phyloP scores from a whole-genome alignment of 805 yeast species.

The Nematodospora valgi region DNA sequence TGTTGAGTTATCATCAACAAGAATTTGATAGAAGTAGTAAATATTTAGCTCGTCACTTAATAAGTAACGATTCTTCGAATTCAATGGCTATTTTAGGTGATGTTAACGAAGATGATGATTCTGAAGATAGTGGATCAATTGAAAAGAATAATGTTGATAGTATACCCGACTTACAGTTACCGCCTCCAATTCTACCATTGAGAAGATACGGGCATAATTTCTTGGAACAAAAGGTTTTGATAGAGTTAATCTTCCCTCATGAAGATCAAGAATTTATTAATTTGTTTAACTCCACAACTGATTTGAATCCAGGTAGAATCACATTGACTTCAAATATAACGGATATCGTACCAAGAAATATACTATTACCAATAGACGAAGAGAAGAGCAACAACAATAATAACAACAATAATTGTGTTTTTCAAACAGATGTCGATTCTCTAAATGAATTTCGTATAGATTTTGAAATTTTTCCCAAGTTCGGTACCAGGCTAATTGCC shows the following conservation, averaged over 20 bases:
- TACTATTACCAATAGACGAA: slow-evolving; percentile 73
- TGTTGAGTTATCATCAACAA: slow-evolving; percentile 40
- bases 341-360: slow-evolving; percentile 84
- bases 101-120: slow-evolving; percentile 6
- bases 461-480: slow-evolving; percentile 89
- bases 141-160: slow-evolving; percentile 50
- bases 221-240: slow-evolving; percentile 81
- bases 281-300: slow-evolving; percentile 40
- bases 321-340: slow-evolving; percentile 73
- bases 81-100: slow-evolving; percentile 27
- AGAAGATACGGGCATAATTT: slow-evolving; percentile 95
- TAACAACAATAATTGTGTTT: slow-evolving; percentile 56
- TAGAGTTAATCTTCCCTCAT: slow-evolving; percentile 68
- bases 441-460: slow-evolving; percentile 63
- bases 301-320: slow-evolving; percentile 69
- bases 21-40: slow-evolving; percentile 2
- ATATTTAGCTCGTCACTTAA: too few species aligned
- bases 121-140: slow-evolving; percentile 34
- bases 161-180: slow-evolving; percentile 87
- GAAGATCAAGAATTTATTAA: slow-evolving; percentile 41
- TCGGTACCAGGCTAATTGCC: slow-evolving; percentile 89
- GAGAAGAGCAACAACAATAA: slow-evolving; percentile 40
- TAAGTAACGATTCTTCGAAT: not conserved
- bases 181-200: slow-evolving; percentile 94
- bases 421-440: slow-evolving; percentile 77